Percentiles rank a stretch among this genome's conserved stretches.
phyloP scores from a whole-genome alignment of 495 filamentous ascomycete species.

The Paragyromitra xinjiangensis region DNA sequence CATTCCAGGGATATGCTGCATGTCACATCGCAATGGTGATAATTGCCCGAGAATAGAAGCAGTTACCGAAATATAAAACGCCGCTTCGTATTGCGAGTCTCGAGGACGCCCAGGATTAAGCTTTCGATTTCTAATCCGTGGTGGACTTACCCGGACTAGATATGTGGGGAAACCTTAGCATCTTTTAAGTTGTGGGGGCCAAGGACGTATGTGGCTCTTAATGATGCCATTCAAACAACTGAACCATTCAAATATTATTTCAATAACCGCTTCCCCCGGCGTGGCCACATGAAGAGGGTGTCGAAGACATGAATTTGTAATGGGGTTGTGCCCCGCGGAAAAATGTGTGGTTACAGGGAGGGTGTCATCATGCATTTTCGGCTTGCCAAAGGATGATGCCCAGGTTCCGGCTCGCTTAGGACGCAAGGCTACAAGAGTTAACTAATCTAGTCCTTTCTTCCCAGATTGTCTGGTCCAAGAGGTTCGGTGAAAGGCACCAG shows the following conservation, averaged over 20 bases:
- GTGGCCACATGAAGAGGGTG: not conserved
- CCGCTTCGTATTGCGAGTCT: slow-evolving; percentile 39
- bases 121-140: slow-evolving; percentile 46
- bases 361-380: slow-evolving; percentile 37
- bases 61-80: slow-evolving; percentile 31
- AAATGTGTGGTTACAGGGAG: slow-evolving; percentile 15
- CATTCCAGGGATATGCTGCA: slow-evolving; percentile 8
- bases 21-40: not conserved
- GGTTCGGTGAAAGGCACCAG: not conserved
- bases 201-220: slow-evolving; percentile 3
- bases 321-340: slow-evolving; percentile 14
- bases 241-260: not conserved
- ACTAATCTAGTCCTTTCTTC: not conserved
- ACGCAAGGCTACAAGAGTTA: not conserved
- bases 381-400: not conserved
- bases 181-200: slow-evolving; percentile 36
- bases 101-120: slow-evolving; percentile 8
- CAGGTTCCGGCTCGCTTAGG: slow-evolving; percentile 25
- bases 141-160: slow-evolving; percentile 42
- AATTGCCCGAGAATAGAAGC: slow-evolving; percentile 11
- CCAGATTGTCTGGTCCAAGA: not conserved
- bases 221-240: slow-evolving; percentile 4
- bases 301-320: slow-evolving; percentile 26
- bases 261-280: slow-evolving; percentile 2
- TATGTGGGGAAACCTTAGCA: slow-evolving; percentile 19